phyloP scores from a whole-genome alignment of 768 basidiomycete genomes.

The Hericium erinaceus region DNA sequence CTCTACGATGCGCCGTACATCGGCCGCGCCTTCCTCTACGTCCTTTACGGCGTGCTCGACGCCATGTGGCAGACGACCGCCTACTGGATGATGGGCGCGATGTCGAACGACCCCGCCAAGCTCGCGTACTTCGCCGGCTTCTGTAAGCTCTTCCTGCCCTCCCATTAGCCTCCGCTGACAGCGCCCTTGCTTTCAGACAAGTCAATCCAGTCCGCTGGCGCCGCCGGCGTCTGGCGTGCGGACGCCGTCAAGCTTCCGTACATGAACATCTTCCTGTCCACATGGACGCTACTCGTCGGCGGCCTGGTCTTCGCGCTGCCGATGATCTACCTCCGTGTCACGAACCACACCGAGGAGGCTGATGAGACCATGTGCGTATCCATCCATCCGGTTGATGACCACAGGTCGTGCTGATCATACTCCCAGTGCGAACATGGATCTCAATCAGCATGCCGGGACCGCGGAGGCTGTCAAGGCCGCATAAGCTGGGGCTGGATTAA shows the following conservation, averaged over 20 bases:
- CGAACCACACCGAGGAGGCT: conserved; percentile 42
- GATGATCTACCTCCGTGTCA: conserved; percentile 66
- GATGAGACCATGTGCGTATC: conserved; percentile 39
- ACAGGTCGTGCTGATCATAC: neutral
- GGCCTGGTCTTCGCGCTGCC: conserved; percentile 62
- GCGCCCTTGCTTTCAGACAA: conserved; percentile 34
- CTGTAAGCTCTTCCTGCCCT: conserved; percentile 36
- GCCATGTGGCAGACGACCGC: conserved; percentile 80
- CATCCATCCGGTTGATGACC: neutral
- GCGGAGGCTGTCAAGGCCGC: neutral
- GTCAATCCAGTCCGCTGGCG: conserved; percentile 69
- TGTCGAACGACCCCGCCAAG: conserved; percentile 75
- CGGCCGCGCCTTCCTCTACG: conserved; percentile 50
- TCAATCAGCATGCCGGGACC: neutral
- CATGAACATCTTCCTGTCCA: conserved; percentile 66
- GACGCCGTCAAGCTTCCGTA: conserved; percentile 43
- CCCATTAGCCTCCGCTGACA: neutral
- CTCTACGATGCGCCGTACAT: conserved; percentile 46
- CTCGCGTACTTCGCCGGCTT: conserved; percentile 76
- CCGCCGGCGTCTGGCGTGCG: conserved; percentile 61
- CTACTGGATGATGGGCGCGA: conserved; percentile 79
- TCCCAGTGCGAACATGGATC: neutral
- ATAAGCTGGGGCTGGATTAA: neutral
- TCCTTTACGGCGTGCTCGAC: conserved; percentile 68
- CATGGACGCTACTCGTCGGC: conserved; percentile 60